Evolutionary conservation across 495 filamentous ascomycete species (phyloP).

Genomic region (Ascodesmis nigricans): DNA sequence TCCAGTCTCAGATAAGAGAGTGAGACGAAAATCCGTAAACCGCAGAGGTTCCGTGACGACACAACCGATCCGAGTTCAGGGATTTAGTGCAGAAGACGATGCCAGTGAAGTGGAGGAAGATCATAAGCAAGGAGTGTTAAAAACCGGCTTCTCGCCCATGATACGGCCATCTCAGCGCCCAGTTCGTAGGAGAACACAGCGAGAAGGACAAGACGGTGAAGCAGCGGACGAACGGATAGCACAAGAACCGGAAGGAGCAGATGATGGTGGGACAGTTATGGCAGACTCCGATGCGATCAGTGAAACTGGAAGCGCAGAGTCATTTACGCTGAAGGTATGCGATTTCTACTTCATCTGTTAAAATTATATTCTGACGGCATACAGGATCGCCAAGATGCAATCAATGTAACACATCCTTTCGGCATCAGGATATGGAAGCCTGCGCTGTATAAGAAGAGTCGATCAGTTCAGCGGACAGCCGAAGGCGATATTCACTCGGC

Average conservation of each 20-base stretch:
- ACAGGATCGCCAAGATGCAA: slow-evolving; percentile 90
- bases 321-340: slow-evolving; percentile 30
- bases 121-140: slow-evolving; percentile 15
- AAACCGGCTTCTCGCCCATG: slow-evolving; percentile 42
- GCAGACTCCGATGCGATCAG: slow-evolving; percentile 30
- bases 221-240: slow-evolving; percentile 22
- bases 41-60: slow-evolving; percentile 11
- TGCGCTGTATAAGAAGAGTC: slow-evolving; percentile 88
- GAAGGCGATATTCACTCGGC: slow-evolving; percentile 95
- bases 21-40: slow-evolving; percentile 16
- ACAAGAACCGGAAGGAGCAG: slow-evolving; percentile 28
- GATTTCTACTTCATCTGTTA: slow-evolving; percentile 1
- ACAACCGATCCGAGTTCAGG: slow-evolving; percentile 29
- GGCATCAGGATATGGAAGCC: slow-evolving; percentile 98
- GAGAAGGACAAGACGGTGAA: slow-evolving; percentile 22
- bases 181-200: slow-evolving; percentile 28
- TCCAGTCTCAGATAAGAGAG: slow-evolving; percentile 7
- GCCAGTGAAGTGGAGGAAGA: slow-evolving; percentile 57
- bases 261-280: slow-evolving; percentile 28
- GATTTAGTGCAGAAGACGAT: slow-evolving; percentile 89
- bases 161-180: slow-evolving; percentile 39
- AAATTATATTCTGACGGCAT: slow-evolving; percentile 27
- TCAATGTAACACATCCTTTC: slow-evolving; percentile 97
- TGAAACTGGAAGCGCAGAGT: slow-evolving; percentile 47
- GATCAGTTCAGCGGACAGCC: slow-evolving; percentile 86